A percentile compares a stretch with the other conserved stretches of the same genome.
Conservation (phyloP, 768 basidiomycete genomes). For the Xerocomellus chrysenteron region DNA sequence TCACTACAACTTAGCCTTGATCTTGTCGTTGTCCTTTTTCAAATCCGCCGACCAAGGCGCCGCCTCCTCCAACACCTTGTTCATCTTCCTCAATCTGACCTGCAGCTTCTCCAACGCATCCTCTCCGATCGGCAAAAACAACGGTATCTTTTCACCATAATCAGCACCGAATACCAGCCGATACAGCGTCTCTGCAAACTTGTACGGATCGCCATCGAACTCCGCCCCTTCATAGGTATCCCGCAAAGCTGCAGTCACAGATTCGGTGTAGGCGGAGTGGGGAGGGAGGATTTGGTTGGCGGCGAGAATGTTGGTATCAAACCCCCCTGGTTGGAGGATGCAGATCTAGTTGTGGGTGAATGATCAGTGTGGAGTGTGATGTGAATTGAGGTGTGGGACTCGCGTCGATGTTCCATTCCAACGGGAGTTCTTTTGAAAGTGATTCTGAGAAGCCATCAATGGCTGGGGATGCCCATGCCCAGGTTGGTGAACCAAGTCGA, state of each 20-base stretch:
- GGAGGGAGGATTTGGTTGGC: neutral
- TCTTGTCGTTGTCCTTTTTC: neutral
- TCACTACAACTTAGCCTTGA: neutral
- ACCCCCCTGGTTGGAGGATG: slow-evolving; percentile 17
- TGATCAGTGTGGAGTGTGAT: no score
- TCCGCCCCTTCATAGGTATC: neutral
- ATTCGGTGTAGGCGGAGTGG: slow-evolving; percentile 10
- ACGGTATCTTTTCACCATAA: neutral
- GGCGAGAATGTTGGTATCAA: slow-evolving; percentile 12
- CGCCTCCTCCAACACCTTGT: neutral
- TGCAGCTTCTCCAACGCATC: slow-evolving; percentile 8
- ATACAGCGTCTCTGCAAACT: slow-evolving; percentile 10
- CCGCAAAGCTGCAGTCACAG: neutral
- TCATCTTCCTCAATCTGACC: neutral
- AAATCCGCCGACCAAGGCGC: slow-evolving; percentile 9
- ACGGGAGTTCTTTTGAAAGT: slow-evolving; percentile 10
- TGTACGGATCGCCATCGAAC: slow-evolving; percentile 12
- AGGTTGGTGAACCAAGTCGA: neutral
- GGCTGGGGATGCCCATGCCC: neutral
- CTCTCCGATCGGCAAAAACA: slow-evolving; percentile 9
- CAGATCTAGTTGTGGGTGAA: slow-evolving; percentile 2
- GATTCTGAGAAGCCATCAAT: slow-evolving; percentile 12
- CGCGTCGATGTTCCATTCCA: slow-evolving; percentile 20
- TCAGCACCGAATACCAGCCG: neutral
- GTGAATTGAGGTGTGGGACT: neutral